Evolutionary conservation across 768 basidiomycete species (phyloP).

Genomic region (Russula emetica): DNA sequence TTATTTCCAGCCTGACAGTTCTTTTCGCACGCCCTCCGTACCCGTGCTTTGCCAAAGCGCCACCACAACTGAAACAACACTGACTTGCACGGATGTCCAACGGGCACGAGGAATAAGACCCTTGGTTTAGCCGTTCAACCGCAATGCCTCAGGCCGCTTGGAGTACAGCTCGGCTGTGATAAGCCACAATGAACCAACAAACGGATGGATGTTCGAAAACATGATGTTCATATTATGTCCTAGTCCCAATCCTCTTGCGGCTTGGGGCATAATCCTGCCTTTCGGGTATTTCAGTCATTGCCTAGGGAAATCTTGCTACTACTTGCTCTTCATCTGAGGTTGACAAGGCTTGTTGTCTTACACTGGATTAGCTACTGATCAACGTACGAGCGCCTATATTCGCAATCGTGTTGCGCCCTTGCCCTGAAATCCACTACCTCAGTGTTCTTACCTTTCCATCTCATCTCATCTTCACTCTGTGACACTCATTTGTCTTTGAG

Average conservation of each 20-base stretch:
- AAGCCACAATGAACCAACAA: background rate
- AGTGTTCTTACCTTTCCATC: background rate
- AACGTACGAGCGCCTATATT: slow-evolving; percentile 1
- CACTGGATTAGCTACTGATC: slow-evolving; percentile 4
- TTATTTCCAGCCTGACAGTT: background rate
- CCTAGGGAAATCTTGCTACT: background rate
- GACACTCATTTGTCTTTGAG: background rate
- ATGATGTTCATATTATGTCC: background rate
- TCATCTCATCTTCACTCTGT: background rate
- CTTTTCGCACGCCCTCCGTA: slow-evolving; percentile 5
- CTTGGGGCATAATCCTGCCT: background rate
- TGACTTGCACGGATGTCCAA: background rate
- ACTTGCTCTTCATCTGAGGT: background rate
- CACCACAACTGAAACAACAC: background rate
- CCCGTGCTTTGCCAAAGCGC: background rate
- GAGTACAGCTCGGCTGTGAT: background rate
- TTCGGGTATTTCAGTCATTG: background rate
- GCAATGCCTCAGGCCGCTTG: background rate
- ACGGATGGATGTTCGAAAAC: background rate
- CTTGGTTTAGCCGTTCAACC: background rate
- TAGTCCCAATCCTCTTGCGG: background rate
- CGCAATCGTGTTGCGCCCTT: background rate
- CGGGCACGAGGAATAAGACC: background rate
- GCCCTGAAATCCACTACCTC: background rate
- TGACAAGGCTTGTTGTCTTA: background rate